phyloP scores from a whole-genome alignment of 306 rosid species.

The Pterocarpus macrocarpus region DNA sequence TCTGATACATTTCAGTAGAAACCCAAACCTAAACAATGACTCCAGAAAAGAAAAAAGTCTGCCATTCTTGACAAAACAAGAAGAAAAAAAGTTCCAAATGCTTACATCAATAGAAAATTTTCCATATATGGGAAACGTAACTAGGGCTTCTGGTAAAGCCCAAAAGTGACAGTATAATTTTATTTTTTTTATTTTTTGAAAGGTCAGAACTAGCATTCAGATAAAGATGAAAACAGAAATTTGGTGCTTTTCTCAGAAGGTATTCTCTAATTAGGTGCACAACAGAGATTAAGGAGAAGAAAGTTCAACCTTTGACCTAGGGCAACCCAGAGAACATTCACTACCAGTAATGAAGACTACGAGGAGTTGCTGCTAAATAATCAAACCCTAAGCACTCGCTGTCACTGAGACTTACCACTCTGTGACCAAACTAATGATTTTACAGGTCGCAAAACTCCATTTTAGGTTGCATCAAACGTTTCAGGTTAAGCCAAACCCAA shows the following conservation, averaged over 20 bases:
- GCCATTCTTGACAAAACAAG: neutral
- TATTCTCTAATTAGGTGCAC: neutral
- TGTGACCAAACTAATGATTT: neutral
- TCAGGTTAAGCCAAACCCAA: neutral
- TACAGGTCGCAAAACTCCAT: neutral
- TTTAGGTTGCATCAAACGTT: neutral
- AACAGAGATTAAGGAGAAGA: neutral
- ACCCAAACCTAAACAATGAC: neutral
- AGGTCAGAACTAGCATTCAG: neutral
- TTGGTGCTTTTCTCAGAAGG: neutral
- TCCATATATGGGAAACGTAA: neutral
- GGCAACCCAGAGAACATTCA: neutral
- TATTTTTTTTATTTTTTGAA: neutral
- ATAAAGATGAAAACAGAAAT: neutral
- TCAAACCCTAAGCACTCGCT: neutral
- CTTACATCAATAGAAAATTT: neutral
- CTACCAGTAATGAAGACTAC: neutral
- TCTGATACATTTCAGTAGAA: neutral
- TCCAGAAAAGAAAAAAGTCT: neutral
- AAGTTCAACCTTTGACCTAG: neutral
- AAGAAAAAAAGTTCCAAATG: neutral
- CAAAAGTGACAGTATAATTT: neutral
- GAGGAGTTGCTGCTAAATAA: neutral
- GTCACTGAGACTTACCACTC: neutral
- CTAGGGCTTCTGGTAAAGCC: slow-evolving; percentile 42